Evolutionary conservation across 331 rosid genomes (phyloP), one percentile per base, ranked within the genome.

Genomic region (Telfairia occidentalis): DNA sequence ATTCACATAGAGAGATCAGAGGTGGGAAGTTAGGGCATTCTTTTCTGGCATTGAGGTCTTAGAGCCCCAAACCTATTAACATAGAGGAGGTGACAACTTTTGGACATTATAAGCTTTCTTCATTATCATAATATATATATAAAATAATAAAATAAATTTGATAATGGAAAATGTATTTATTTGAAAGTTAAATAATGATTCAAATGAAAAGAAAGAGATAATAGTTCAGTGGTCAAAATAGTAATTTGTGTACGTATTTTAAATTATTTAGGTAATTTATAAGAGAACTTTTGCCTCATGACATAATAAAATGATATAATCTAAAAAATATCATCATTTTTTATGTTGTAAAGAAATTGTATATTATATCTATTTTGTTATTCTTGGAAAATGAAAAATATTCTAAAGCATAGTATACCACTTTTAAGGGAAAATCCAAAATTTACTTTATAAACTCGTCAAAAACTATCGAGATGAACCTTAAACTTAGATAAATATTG

Each of bases 11-110:
- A 23, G 4, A 21, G 29, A 53, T n/a, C n/a, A n/a, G n/a, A n/a
- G n/a, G n/a, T n/a, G n/a, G 1, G 3, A 7, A 53, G 59, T 53
- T 61, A 15, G 71, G 40, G 63, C 32, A 57, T 61, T 61, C 5
- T 61, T 34, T 29, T 59, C 21, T 59, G 21, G 40, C 21, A 26
- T 26, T 34, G 13, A 11, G 7, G 70, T 61, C 70, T 59, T 61
- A 46, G 71, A 63, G 71, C 46, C 71, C 71, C 71, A 8, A 63
- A 63, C 71, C 71, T 34, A 63, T 63, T 7, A 29, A 59, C 40
- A 59, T 1, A 34, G 8, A n/a, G 71, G 28, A 18, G 70, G 71
- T 63, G 29, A 35, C 43, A 32, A 35, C 66, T 59, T 59, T 59
- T 5, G 23, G 23, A 13, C 40, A 29, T 59, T 59, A 29, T 55